Conservation (phyloP, 176 grass and related monocot species). For the Oryza brachyantha region DNA sequence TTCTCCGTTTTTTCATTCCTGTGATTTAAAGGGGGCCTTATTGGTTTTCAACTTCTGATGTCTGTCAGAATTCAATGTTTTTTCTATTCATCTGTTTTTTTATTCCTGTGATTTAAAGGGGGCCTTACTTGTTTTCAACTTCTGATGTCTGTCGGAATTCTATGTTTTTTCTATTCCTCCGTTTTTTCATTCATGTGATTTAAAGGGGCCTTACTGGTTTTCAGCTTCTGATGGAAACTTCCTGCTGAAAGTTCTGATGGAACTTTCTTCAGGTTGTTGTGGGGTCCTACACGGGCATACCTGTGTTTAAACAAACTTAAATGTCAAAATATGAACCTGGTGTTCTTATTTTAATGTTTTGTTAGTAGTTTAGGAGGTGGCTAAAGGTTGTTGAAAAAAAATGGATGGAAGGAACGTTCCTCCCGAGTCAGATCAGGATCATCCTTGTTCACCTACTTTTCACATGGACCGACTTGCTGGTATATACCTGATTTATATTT, state of each 20-base stretch:
- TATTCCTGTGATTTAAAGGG: too few species aligned
- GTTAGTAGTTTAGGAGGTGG: conserved; percentile 8
- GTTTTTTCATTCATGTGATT: too few species aligned
- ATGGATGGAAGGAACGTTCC: conserved; percentile 5
- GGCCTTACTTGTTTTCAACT: too few species aligned
- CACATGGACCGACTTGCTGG: neutral
- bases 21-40: too few species aligned
- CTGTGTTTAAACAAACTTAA: neutral
- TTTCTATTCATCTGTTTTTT: too few species aligned
- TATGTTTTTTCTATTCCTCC: too few species aligned
- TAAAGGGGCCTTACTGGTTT: neutral
- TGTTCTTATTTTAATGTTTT: neutral
- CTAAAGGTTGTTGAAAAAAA: neutral
- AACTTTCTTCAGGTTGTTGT: conserved; percentile 1
- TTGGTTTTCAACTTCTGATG: too few species aligned
- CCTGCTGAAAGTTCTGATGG: neutral
- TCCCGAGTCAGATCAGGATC: neutral
- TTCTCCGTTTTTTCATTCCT: too few species aligned
- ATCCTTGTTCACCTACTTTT: neutral
- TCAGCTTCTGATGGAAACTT: neutral
- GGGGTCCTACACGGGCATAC: neutral
- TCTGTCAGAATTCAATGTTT: too few species aligned
- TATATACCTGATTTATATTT: neutral
- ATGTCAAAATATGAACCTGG: conserved; percentile 9
- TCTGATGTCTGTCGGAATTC: too few species aligned